phyloP scores from a whole-genome alignment of 257 asterid genomes.

The Fraxinus pennsylvanica region DNA sequence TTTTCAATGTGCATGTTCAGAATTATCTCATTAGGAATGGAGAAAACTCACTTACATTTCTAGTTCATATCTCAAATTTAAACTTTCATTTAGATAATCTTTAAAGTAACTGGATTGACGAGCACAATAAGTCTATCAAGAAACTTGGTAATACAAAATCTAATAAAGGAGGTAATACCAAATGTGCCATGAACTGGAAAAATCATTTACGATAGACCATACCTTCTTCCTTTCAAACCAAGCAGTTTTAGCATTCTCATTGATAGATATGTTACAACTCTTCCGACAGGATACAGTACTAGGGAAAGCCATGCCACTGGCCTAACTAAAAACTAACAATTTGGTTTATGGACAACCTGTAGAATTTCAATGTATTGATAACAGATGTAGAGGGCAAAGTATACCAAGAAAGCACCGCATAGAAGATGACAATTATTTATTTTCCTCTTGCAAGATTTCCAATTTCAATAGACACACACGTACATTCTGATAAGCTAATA shows the following conservation, averaged over 20 bases:
- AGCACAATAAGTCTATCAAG: slow-evolving; percentile 1
- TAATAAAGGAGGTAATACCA: not conserved
- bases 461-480: too few relatives aligned
- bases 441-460: too few relatives aligned
- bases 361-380: too few relatives aligned
- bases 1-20: not conserved
- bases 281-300: slow-evolving; percentile 89
- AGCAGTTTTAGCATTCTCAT: slow-evolving; percentile 98
- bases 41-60: not conserved
- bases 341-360: too few relatives aligned
- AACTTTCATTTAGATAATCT: slow-evolving; percentile 12
- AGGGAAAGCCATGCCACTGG: slow-evolving; percentile 99
- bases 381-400: too few relatives aligned
- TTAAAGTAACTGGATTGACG: slow-evolving; percentile 11
- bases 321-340: slow-evolving; percentile 27
- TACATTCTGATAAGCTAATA: too few relatives aligned
- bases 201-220: slow-evolving; percentile 2
- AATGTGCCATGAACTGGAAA: slow-evolving; percentile 12
- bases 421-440: too few relatives aligned
- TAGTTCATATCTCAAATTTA: not conserved
- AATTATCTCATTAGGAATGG: not conserved
- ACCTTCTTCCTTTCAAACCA: slow-evolving; percentile 96
- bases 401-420: too few relatives aligned
- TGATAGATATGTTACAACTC: slow-evolving; percentile 91
- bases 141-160: slow-evolving; percentile 3